Conservation (phyloP, 2,329 filamentous ascomycete genomes). For the Parascedosporium putredinis region DNA sequence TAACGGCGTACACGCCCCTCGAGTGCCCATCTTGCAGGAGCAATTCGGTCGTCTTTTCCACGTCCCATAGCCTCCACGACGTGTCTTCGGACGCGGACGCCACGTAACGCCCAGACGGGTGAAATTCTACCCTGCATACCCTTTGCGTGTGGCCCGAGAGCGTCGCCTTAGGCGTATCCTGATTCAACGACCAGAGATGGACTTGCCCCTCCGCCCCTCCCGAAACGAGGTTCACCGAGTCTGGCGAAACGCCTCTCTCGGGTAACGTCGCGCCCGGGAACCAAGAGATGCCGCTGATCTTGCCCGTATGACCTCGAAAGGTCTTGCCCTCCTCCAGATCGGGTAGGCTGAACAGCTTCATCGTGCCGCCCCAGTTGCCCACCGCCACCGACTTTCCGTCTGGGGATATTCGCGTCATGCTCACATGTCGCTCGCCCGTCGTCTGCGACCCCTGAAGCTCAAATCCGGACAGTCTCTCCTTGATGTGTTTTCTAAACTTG, state of each 20-base stretch:
- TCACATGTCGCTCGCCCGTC: slow-evolving; percentile 80
- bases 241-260: slow-evolving; percentile 58
- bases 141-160: slow-evolving; percentile 75
- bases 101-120: slow-evolving; percentile 80
- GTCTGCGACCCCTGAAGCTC: slow-evolving; percentile 92
- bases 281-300: slow-evolving; percentile 87
- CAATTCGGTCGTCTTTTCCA: slow-evolving; percentile 73
- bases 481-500: slow-evolving; percentile 81
- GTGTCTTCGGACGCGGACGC: slow-evolving; percentile 94
- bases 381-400: slow-evolving; percentile 74
- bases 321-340: slow-evolving; percentile 66
- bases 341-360: slow-evolving; percentile 78
- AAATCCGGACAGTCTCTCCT: slow-evolving; percentile 70
- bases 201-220: slow-evolving; percentile 82
- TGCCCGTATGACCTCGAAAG: slow-evolving; percentile 75
- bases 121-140: slow-evolving; percentile 87
- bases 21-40: slow-evolving; percentile 91
- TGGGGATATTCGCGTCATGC: slow-evolving; percentile 84
- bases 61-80: slow-evolving; percentile 94
- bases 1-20: slow-evolving; percentile 79
- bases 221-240: slow-evolving; percentile 75
- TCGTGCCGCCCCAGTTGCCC: slow-evolving; percentile 85
- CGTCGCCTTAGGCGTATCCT: slow-evolving; percentile 76
- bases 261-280: slow-evolving; percentile 70
- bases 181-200: slow-evolving; percentile 79